These are phyloP conservation scores for Rubus parviflorus DNA, from an alignment of 306 rosid genomes.

Conservation along the genomic window DNA sequence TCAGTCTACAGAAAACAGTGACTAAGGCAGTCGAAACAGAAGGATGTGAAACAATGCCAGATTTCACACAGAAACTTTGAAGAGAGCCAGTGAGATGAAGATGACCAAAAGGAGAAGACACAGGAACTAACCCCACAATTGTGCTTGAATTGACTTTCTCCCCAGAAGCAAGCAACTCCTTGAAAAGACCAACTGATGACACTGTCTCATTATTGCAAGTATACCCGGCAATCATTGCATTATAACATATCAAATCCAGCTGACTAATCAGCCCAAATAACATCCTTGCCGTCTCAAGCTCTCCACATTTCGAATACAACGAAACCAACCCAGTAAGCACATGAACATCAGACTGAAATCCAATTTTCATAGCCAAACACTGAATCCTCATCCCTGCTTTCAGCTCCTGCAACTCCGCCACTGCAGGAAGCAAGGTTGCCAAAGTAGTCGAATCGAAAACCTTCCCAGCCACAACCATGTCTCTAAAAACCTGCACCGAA, in stretches of 20 bases:
- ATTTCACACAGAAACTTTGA: constrained; percentile 66
- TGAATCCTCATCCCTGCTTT: constrained; percentile 66
- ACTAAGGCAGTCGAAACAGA: constrained; percentile 78
- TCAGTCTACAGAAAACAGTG: constrained; percentile 66
- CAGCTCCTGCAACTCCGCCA: constrained; percentile 70
- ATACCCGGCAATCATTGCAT: constrained; percentile 91
- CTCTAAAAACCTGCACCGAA: constrained; percentile 41
- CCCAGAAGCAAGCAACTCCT: constrained; percentile 58
- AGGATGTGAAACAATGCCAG: constrained; percentile 55
- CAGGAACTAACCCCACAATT: constrained; percentile 78
- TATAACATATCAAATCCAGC: constrained; percentile 74
- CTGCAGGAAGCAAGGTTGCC: constrained; percentile 72
- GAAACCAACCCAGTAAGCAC: constrained; percentile 84
- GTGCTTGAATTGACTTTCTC: constrained; percentile 66
- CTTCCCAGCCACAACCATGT: constrained; percentile 53
- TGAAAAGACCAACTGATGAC: constrained; percentile 58
- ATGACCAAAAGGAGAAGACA: constrained; percentile 74
- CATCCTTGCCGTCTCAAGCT: constrained; percentile 47
- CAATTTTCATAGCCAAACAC: constrained; percentile 63
- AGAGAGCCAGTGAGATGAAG: constrained; percentile 54
- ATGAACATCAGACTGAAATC: constrained; percentile 53
- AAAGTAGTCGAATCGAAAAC: constrained; percentile 60
- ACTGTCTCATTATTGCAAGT: constrained; percentile 59
- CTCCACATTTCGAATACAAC: constrained; percentile 72
- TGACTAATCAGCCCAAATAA: constrained; percentile 55